Evolutionary conservation across 768 basidiomycete genomes (phyloP), one percentile per base, ranked within the genome.

Genomic region (Lentinula guzmanii): DNA sequence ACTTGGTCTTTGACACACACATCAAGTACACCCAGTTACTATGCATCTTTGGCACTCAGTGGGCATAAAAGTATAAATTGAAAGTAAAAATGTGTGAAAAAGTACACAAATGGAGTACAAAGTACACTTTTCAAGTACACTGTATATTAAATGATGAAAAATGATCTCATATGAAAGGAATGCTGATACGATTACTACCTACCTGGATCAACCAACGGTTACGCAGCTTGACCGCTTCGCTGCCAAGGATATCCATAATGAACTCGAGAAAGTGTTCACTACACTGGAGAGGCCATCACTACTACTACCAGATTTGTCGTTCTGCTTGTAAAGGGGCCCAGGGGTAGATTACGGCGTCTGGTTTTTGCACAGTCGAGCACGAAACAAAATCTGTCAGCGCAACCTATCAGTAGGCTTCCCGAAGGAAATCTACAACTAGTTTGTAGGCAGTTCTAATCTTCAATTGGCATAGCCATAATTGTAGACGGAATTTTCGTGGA

Each of bases 331-430:
- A 28, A 28, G 28, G 28, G 28, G 28, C 28, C 28, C 28, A 28
- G 24, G 24, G 28, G 28, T 28, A 28, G 28, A 28, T 28, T 75
- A 0, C 71, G 73, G 55, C 80, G 74, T 0, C 87, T 87, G 7
- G 83, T 84, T 65, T 90, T 90, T 7, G 79, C 65, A 1, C 82
- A 81, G 65, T 90, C 87, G 1, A 90, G 77, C 10, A 82, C 74
- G 45, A 77, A 79, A 62, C 81, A 78, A 61, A 80, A 82, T 64
- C 80, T 80, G 51, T 16, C 18, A 52, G 39, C 31, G 42, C 28
- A 34, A 21, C n/a, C 31, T 13, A 13, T 42, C 35, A 33, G 15
- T 42, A 41, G 21, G 28, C 28, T 33, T n/a, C n/a, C 37, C 16
- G 39, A 39, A 59, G 16, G 37, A 35, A 31, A 52, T 34, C 7